A percentile compares a stretch with the other conserved stretches of the same genome.
Evolutionary conservation across 192 early-diverging fungal genomes (phyloP).

Genomic region (Backusella circina): DNA sequence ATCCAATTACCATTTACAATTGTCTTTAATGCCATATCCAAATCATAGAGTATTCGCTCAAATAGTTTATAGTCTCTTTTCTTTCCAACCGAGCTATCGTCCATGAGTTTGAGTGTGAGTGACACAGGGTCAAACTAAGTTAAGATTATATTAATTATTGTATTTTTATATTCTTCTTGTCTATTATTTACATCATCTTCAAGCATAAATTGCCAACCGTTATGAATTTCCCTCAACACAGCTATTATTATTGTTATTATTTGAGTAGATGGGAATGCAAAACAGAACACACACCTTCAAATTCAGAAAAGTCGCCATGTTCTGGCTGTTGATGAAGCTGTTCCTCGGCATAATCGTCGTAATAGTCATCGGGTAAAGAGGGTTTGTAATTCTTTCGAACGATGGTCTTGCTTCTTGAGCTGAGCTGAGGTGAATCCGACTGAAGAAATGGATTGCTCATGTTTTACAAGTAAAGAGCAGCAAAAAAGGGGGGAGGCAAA

Average conservation of each 20-base stretch:
- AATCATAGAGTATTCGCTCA: slow-evolving; percentile 45
- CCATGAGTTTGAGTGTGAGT: slow-evolving; percentile 70
- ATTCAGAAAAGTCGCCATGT: slow-evolving; percentile 25
- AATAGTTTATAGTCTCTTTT: slow-evolving; percentile 68
- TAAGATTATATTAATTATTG: neutral
- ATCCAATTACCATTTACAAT: slow-evolving; percentile 59
- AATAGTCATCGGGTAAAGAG: neutral
- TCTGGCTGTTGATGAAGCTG: neutral
- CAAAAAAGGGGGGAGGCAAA: neutral
- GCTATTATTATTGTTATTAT: slow-evolving; percentile 5
- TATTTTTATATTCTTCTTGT: neutral
- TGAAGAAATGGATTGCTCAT: slow-evolving; percentile 6
- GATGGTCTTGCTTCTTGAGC: slow-evolving; percentile 2
- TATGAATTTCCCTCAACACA: slow-evolving; percentile 36
- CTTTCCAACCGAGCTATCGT: slow-evolving; percentile 62
- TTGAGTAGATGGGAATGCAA: neutral
- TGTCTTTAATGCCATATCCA: slow-evolving; percentile 64
- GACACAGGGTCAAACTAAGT: slow-evolving; percentile 68
- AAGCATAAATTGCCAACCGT: slow-evolving; percentile 55
- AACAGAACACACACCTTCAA: slow-evolving; percentile 21
- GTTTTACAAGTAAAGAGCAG: neutral
- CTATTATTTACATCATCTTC: slow-evolving; percentile 40
- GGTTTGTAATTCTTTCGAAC: neutral
- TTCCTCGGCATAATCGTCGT: neutral
- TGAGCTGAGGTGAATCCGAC: neutral